Evolutionary conservation across 2,329 filamentous ascomycete species (phyloP).

Genomic region (Biscogniauxia marginata): DNA sequence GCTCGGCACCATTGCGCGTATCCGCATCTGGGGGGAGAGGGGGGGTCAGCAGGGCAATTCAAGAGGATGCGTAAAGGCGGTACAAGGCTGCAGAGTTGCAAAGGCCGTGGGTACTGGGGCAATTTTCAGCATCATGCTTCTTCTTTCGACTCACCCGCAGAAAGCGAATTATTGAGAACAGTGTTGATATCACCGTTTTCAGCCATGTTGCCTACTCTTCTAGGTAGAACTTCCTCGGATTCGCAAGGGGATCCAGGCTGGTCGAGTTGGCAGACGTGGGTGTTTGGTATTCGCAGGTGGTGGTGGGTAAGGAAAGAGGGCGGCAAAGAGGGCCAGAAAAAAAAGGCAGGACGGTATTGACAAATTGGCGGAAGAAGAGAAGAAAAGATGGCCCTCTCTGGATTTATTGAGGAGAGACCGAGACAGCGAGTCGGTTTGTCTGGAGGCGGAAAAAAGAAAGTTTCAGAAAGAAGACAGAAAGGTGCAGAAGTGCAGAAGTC

Average conservation of each 20-base stretch:
- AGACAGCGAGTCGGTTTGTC: conserved; percentile 23
- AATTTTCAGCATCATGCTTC: background rate
- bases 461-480: conserved; percentile 27
- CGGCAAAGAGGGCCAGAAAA: conserved; percentile 5
- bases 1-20: conserved; percentile 86
- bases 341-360: conserved; percentile 3
- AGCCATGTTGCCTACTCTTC: conserved; percentile 54
- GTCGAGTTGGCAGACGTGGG: conserved; percentile 4
- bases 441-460: conserved; percentile 19
- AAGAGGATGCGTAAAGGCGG: conserved; percentile 1
- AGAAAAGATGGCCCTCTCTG: conserved; percentile 12
- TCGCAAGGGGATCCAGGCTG: conserved; percentile 13
- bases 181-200: conserved; percentile 86
- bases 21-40: conserved; percentile 66
- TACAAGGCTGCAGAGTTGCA: conserved; percentile 11
- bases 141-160: conserved; percentile 66
- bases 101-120: background rate
- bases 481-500: conserved; percentile 28
- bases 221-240: conserved; percentile 9
- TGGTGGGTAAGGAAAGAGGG: conserved; percentile 7
- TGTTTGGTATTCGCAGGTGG: background rate
- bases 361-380: conserved; percentile 19
- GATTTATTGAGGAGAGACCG: conserved; percentile 22
- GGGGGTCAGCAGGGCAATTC: conserved; percentile 33
- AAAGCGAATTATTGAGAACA: conserved; percentile 96